Evolutionary conservation across 129 eudicot species (phyloP).

Genomic region (Centella asiatica): DNA sequence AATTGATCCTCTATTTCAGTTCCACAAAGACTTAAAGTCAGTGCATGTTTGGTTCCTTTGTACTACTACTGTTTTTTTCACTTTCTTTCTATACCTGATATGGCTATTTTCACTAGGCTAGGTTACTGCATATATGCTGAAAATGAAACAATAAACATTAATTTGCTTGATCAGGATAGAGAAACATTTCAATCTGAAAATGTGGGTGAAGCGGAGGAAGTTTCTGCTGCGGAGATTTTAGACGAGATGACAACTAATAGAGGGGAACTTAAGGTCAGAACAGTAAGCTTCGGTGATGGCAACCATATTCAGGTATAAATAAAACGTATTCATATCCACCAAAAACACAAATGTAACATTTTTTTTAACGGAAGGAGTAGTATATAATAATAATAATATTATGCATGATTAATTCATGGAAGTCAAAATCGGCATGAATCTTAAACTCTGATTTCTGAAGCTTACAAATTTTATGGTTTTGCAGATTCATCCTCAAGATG

Average conservation of each 20-base stretch:
- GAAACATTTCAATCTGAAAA: constrained; percentile 17
- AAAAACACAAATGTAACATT: too few relatives aligned
- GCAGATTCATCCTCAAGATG: constrained; percentile 9
- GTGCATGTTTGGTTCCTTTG: neutral
- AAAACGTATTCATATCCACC: neutral
- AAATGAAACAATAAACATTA: neutral
- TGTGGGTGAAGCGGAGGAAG: constrained; percentile 22
- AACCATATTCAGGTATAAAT: neutral
- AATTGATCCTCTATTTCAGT: neutral
- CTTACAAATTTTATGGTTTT: neutral
- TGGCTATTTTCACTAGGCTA: too few relatives aligned
- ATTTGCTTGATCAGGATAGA: constrained; percentile 25
- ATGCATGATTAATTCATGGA: too few relatives aligned
- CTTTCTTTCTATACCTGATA: too few relatives aligned
- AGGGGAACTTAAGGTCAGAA: constrained; percentile 57
- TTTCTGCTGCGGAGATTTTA: constrained; percentile 48
- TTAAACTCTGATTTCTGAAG: neutral
- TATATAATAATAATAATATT: too few relatives aligned
- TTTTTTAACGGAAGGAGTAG: too few relatives aligned
- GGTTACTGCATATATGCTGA: too few relatives aligned
- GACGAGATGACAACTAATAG: constrained; percentile 55
- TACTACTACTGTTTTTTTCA: too few relatives aligned
- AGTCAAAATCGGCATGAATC: neutral
- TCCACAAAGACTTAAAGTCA: neutral
- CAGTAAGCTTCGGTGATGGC: constrained; percentile 32